Percentiles rank a stretch among this genome's conserved stretches.
Conservation (phyloP, 495 filamentous ascomycete species). For the Symbiotaphrina buchneri region DNA sequence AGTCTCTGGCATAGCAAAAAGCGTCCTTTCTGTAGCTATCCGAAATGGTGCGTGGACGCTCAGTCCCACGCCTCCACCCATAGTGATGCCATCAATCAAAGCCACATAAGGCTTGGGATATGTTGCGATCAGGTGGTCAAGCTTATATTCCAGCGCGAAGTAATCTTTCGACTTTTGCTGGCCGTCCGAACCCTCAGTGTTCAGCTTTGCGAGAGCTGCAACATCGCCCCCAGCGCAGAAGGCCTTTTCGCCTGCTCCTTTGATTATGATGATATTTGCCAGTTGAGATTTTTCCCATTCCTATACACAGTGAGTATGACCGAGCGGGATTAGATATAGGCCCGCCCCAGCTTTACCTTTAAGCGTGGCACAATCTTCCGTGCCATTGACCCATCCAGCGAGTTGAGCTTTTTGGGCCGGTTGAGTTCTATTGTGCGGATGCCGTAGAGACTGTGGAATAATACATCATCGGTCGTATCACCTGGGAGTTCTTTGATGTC, state of each 20-base stretch:
- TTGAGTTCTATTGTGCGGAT: constrained; percentile 88
- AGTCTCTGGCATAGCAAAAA: constrained; percentile 97
- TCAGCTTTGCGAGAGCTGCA: constrained; percentile 45
- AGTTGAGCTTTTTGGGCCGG: constrained; percentile 72
- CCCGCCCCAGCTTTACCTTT: constrained; percentile 25
- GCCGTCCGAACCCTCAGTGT: constrained; percentile 41
- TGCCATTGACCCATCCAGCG: constrained; percentile 81
- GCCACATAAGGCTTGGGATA: constrained; percentile 84
- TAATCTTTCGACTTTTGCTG: constrained; percentile 50
- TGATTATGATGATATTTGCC: constrained; percentile 80
- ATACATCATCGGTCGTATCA: constrained; percentile 74
- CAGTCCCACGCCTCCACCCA: constrained; percentile 92
- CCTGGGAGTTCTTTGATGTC: constrained; percentile 9
- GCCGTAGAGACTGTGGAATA: constrained; percentile 73
- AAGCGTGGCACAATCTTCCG: constrained; percentile 75
- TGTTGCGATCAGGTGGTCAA: constrained; percentile 90
- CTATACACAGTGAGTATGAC: constrained; percentile 9
- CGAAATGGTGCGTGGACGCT: constrained; percentile 88
- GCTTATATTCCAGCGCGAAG: constrained; percentile 79
- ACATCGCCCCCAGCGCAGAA: constrained; percentile 94
- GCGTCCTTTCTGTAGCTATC: constrained; percentile 83
- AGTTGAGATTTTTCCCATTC: constrained; percentile 90
- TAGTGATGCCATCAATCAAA: constrained; percentile 94
- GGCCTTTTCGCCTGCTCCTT: constrained; percentile 61
- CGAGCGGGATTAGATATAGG: too few relatives aligned